phyloP scores from a whole-genome alignment of 805 yeast genomes.

The Myxozyma mucilagina region DNA sequence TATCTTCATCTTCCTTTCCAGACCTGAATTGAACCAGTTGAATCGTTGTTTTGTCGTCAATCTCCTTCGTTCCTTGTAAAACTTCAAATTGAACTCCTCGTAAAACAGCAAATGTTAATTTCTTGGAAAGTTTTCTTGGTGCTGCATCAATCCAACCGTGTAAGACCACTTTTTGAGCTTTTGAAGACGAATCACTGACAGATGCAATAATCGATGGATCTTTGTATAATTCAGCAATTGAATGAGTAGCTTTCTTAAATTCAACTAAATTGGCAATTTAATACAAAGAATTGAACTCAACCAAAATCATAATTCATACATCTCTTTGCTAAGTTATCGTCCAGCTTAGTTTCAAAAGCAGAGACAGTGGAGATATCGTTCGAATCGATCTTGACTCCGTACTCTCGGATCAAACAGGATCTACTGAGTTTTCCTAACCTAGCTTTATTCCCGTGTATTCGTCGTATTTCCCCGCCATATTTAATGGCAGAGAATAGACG shows the following conservation, averaged over 20 bases:
- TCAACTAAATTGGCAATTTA: background rate
- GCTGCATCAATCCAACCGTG: constrained; percentile 84
- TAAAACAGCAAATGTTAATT: constrained; percentile 67
- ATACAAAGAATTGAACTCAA: background rate
- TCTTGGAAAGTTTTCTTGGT: constrained; percentile 67
- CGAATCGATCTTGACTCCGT: too few relatives aligned
- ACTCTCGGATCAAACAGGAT: background rate
- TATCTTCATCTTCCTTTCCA: background rate
- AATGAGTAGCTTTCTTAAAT: constrained; percentile 30
- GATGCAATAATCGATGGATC: constrained; percentile 7
- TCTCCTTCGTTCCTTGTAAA: background rate
- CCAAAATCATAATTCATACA: background rate
- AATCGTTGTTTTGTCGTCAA: constrained; percentile 7
- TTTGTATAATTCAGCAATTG: constrained; percentile 20
- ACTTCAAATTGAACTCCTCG: constrained; percentile 55
- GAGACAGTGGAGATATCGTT: too few relatives aligned
- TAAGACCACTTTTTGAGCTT: constrained; percentile 44
- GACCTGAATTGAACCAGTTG: constrained; percentile 18
- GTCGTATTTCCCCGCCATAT: background rate
- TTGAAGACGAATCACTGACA: background rate
- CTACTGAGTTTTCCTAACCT: background rate
- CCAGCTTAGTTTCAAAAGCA: background rate
- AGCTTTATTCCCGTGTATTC: too few relatives aligned
- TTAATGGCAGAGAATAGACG: background rate
- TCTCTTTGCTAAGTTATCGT: background rate